Conservation (phyloP, 2,329 filamentous ascomycete genomes). For the Colletotrichum magnum region DNA sequence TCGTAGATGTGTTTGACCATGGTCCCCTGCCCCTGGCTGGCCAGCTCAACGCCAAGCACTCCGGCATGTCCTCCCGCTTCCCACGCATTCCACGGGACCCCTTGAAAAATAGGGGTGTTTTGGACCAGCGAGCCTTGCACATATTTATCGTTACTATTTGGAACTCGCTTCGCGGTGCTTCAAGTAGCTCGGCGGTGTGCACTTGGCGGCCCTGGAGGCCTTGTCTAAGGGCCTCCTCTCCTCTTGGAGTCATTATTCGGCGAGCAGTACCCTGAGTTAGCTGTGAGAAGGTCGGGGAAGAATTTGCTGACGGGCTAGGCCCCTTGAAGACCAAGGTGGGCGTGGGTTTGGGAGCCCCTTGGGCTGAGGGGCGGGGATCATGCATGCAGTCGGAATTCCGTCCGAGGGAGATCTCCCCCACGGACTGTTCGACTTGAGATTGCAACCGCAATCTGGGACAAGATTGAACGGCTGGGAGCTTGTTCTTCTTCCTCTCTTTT, state of each 20-base stretch:
- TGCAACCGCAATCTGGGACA: not conserved
- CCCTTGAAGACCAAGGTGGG: not conserved
- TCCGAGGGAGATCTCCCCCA: not conserved
- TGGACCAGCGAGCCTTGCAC: too few species aligned
- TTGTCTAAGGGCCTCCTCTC: too few species aligned
- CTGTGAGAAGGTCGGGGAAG: not conserved
- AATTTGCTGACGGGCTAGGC: not conserved
- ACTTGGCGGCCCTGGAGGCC: too few species aligned
- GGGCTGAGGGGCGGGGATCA: not conserved
- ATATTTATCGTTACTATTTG: too few species aligned
- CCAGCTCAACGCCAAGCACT: not conserved
- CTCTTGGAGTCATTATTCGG: too few species aligned
- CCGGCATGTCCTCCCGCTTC: not conserved
- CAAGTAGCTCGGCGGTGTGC: too few species aligned
- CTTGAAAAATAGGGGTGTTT: not conserved
- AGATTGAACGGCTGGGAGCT: not conserved
- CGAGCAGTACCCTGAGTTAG: too few species aligned
- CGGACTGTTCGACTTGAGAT: not conserved
- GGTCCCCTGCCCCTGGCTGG: too few species aligned
- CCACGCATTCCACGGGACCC: not conserved
- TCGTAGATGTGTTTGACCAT: too few species aligned
- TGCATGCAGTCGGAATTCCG: not conserved
- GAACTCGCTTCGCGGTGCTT: too few species aligned
- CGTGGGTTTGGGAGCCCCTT: not conserved
- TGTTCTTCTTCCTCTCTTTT: not conserved